phyloP scores from a whole-genome alignment of 202 grass and related monocot genomes.

The Bolboschoenoplectus hybrid region DNA sequence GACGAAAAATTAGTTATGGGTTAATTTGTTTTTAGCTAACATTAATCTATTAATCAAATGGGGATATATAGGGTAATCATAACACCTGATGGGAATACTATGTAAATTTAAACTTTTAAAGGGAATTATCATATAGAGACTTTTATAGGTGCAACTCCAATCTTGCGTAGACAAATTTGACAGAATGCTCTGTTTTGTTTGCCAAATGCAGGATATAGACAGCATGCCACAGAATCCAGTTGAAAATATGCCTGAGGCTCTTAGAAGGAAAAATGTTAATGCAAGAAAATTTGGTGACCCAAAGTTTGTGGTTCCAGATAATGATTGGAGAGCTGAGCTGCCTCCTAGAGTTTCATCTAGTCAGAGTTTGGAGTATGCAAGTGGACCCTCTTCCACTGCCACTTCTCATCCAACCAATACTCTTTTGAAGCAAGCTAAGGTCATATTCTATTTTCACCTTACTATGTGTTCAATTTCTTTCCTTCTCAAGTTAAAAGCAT shows the following conservation, averaged over 20 bases:
- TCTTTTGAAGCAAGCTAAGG: slow-evolving; percentile 70
- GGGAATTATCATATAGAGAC: neutral
- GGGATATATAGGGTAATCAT: neutral
- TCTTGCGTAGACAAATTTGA: neutral
- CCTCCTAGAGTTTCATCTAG: slow-evolving; percentile 48
- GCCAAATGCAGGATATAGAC: slow-evolving; percentile 80
- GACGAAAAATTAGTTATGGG: neutral
- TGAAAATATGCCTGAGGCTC: slow-evolving; percentile 79
- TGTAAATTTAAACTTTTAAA: neutral
- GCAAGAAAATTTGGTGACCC: slow-evolving; percentile 58
- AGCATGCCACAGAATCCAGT: slow-evolving; percentile 82
- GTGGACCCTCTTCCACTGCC: slow-evolving; percentile 49
- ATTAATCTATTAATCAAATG: neutral
- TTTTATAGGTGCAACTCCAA: neutral
- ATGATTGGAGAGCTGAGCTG: slow-evolving; percentile 49
- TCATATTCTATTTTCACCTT: slow-evolving; percentile 36
- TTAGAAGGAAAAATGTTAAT: slow-evolving; percentile 59
- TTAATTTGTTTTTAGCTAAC: neutral
- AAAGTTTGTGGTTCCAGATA: slow-evolving; percentile 54
- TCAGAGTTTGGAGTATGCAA: slow-evolving; percentile 47
- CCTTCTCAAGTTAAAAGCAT: neutral
- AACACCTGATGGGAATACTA: neutral
- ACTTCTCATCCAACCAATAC: slow-evolving; percentile 60
- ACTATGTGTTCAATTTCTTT: slow-evolving; percentile 17
- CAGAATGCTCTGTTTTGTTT: neutral